These are phyloP conservation scores for Fusarium anguioides DNA, from an alignment of 2,329 filamentous ascomycete genomes.

Conservation along the genomic window DNA sequence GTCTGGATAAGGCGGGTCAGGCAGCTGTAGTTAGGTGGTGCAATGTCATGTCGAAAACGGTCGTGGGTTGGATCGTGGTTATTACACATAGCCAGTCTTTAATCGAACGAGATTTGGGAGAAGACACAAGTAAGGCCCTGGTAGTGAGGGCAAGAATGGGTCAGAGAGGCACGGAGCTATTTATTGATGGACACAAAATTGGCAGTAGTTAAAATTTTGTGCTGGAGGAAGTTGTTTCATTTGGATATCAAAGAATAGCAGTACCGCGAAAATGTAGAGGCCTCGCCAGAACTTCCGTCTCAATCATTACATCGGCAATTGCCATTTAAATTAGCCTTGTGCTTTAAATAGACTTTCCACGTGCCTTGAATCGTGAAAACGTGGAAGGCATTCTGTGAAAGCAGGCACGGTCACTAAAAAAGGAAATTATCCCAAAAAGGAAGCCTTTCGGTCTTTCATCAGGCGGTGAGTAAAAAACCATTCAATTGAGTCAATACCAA, in stretches of 20 bases:
- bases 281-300: too few species aligned
- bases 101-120: slow-evolving; percentile 18
- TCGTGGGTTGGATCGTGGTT: slow-evolving; percentile 31
- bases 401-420: not conserved
- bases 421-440: not conserved
- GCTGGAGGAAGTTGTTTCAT: too few species aligned
- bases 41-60: slow-evolving; percentile 14
- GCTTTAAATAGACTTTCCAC: too few species aligned
- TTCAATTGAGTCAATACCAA: not conserved
- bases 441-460: not conserved
- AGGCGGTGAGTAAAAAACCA: not conserved
- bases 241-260: too few species aligned
- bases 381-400: not conserved
- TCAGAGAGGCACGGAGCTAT: slow-evolving; percentile 18
- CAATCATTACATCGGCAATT: too few species aligned
- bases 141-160: slow-evolving; percentile 33
- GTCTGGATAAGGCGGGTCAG: slow-evolving; percentile 29
- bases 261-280: too few species aligned
- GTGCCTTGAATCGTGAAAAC: not conserved
- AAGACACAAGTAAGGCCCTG: slow-evolving; percentile 9
- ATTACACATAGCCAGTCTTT: slow-evolving; percentile 38
- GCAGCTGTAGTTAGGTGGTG: slow-evolving; percentile 35
- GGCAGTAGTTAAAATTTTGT: too few species aligned
- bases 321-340: too few species aligned
- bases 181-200: not conserved